Conservation (phyloP, 139 green algal species). For the Coelastrella sp. region DNA sequence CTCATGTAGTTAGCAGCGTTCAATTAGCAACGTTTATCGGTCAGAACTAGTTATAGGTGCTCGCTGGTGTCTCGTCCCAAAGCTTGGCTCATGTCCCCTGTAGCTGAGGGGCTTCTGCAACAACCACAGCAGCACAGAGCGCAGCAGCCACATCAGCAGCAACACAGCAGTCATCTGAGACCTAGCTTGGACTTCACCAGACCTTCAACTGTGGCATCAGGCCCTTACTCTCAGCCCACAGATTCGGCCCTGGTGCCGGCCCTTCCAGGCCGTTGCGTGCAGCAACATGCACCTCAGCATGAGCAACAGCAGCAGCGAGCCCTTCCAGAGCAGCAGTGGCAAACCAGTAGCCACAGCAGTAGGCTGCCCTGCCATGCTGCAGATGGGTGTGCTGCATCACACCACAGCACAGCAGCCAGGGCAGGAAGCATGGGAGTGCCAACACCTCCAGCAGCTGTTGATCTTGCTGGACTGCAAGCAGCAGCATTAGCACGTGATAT, state of each 20-base stretch:
- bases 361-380: neutral
- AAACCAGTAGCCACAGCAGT: neutral
- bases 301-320: neutral
- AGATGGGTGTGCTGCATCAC: neutral
- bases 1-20: no score
- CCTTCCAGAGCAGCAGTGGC: neutral
- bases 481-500: neutral
- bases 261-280: no score
- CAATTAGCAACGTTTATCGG: no score
- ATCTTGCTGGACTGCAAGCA: neutral
- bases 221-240: no score
- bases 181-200: neutral
- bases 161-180: neutral
- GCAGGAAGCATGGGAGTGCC: neutral
- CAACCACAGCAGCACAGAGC: no score
- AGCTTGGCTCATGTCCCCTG: neutral
- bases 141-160: neutral
- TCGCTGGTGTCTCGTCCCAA: neutral
- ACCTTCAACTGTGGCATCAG: neutral
- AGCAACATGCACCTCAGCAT: neutral
- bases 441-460: neutral
- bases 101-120: neutral
- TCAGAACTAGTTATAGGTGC: neutral
- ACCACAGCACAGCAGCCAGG: neutral
- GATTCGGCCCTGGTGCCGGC: no score